phyloP scores from a whole-genome alignment of 495 filamentous ascomycete species.

The Penicillium longicatenatum region DNA sequence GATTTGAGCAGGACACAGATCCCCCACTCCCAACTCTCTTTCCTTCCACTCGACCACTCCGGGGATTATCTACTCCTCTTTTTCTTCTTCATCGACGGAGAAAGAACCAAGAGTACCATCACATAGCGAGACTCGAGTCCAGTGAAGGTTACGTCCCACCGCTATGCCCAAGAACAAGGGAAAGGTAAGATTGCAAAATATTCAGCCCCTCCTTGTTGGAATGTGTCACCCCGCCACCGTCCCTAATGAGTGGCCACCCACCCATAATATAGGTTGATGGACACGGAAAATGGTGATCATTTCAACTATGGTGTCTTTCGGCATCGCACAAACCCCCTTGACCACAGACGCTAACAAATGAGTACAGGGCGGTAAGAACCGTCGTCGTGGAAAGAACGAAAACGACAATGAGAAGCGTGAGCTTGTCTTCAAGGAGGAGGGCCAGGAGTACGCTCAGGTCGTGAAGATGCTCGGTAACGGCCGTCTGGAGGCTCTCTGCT shows the following conservation, averaged over 20 bases:
- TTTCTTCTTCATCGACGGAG: slow-evolving; percentile 11
- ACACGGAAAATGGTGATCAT: neutral
- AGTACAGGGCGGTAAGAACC: slow-evolving; percentile 94
- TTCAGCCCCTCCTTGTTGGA: slow-evolving; percentile 33
- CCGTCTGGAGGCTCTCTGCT: slow-evolving; percentile 93
- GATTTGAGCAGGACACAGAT: slow-evolving; percentile 27
- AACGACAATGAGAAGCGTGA: slow-evolving; percentile 99
- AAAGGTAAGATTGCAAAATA: slow-evolving; percentile 66
- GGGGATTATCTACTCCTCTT: slow-evolving; percentile 17
- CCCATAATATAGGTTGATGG: neutral
- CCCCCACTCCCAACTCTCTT: slow-evolving; percentile 21
- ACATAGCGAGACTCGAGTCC: slow-evolving; percentile 28
- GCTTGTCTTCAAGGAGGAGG: slow-evolving; percentile 97
- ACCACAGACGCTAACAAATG: slow-evolving; percentile 24
- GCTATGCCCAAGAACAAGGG: slow-evolving; percentile 98
- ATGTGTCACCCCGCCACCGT: slow-evolving; percentile 29
- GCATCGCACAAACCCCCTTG: neutral
- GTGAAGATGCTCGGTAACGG: slow-evolving; percentile 99
- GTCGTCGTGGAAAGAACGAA: slow-evolving; percentile 99
- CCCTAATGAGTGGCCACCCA: slow-evolving; percentile 16
- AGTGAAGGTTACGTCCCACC: slow-evolving; percentile 34
- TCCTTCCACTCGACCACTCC: slow-evolving; percentile 19
- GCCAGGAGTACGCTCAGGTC: slow-evolving; percentile 98
- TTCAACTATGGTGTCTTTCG: slow-evolving; percentile 1
- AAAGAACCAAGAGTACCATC: slow-evolving; percentile 15